Base-by-base conservation (phyloP, 805 yeast species). In the Priceomyces melissophilus region DNA sequence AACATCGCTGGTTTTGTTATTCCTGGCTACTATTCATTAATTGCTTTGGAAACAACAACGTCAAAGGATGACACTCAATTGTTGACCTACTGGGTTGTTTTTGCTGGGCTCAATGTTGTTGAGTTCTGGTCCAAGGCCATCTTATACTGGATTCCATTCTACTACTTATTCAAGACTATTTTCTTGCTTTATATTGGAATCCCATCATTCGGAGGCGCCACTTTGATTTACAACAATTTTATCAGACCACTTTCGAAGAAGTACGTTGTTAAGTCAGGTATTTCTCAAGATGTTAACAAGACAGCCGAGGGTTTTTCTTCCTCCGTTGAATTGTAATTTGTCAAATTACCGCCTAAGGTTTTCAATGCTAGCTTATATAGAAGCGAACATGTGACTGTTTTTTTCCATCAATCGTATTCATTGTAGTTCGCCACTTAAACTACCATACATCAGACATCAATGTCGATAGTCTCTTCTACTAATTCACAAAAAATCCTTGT, bases 81-180 rank as follows among this genome's bases (percentile, higher is more conserved):
- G 61, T 78, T 93, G 58, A 87, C 97, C 10, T 93, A 93, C 75
- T 93, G 99, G 99, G 96, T 93, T 43, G 96, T 93, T n/a, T 93
- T 87, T 61, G 96, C 96, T 11, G 81, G 82, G 54, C 79, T 93
- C 71, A 87, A 82, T 63, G 90, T 93, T 39, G 61, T 88, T 56
- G 99, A 93, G 72, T 93, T 88, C 77, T 93, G 97, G 98, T 82
- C 96, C 40, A 79, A 81, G 57, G 84, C 96, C 29, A 84, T 93
- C 55, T 75, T 91, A 44, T 89, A 89, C 77, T 87, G 96, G 95
- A 69, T 93, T 52, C 99, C 99, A 57, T 89, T 93, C 62, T 93
- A 93, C 77, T 93, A 90, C 81, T 79, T 93, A 58, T 75, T 93
- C 73, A 93, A 93, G 80, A 87, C 96, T 39, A 53, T 87, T 38